Evolutionary conservation across 306 rosid genomes (phyloP), one percentile per base, ranked within the genome.

Genomic region (Calophaca sinica): DNA sequence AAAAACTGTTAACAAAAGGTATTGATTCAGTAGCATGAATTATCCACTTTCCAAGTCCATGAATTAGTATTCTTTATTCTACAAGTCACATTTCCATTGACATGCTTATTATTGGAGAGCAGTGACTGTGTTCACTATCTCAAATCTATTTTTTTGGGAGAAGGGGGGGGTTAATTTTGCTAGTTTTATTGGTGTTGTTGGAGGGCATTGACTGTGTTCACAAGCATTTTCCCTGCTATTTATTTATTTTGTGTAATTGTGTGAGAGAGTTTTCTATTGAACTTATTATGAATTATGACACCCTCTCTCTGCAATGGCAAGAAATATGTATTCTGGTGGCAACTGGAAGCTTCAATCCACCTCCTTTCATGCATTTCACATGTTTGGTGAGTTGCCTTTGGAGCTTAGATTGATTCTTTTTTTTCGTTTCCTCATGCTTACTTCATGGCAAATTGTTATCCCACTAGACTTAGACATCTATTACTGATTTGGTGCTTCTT

Each of bases 291-390:
- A 73, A 45, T 62, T 35, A 36, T 74, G 61, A 62, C 68, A 20
- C 13, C 5, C 48, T 42, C 32, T 53, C 14, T 79, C 46, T 73
- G 49, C 55, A 93, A 91, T 57, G 84, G 74, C 76, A 87, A 84
- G 85, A 82, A 69, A 79, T 79, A 83, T 75, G 93, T 86, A 83
- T 88, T 74, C 88, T 94, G 57, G 88, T 91, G 10, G 89, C 92
- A 46, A 85, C 91, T 29, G 94, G 94, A 84, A 94, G 98, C 83
- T 94, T 94, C 88, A 94, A 91, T 79, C 97, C 98, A 50, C 94
- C 98, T 29, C 91, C 98, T 28, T 91, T 84, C 69, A 94, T 94
- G 97, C 98, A 94, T 84, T 84, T 91, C 97, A 94, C 75, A 81
- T 94, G 88, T 82, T 91, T 36, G 98, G 98, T 94, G 62, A 85